Evolutionary conservation across 2,329 filamentous ascomycete genomes (phyloP).

Genomic region (Lecanosticta acicola): DNA sequence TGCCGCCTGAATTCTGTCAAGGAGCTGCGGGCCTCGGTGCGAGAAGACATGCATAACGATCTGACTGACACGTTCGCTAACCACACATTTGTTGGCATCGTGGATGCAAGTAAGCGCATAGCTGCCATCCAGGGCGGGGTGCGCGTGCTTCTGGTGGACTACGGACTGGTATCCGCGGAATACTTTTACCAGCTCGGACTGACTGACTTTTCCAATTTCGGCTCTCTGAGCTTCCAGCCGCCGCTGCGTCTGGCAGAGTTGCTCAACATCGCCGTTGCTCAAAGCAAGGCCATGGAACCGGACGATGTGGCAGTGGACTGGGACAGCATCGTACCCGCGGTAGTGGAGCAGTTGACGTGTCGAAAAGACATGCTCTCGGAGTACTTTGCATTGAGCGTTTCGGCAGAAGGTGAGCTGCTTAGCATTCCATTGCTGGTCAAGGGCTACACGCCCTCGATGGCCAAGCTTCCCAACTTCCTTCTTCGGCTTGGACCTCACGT

Average conservation of each 20-base stretch:
- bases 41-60: conserved; percentile 74
- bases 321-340: conserved; percentile 58
- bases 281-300: conserved; percentile 47
- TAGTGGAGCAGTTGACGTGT: conserved; percentile 64
- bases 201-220: conserved; percentile 94
- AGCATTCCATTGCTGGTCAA: conserved; percentile 80
- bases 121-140: conserved; percentile 91
- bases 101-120: conserved; percentile 79
- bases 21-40: conserved; percentile 72
- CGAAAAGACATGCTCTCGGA: conserved; percentile 81
- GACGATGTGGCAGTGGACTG: conserved; percentile 57
- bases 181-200: conserved; percentile 95
- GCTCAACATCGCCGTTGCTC: conserved; percentile 65
- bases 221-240: conserved; percentile 71
- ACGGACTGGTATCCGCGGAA: conserved; percentile 75
- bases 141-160: conserved; percentile 87
- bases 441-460: conserved; percentile 78
- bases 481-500: conserved; percentile 83
- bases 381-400: conserved; percentile 85
- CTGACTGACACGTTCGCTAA: conserved; percentile 81
- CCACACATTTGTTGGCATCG: conserved; percentile 88
- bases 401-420: conserved; percentile 67
- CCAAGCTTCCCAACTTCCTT: conserved; percentile 83
- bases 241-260: conserved; percentile 66
- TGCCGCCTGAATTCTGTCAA: conserved; percentile 82